Conservation (phyloP, 352 stramenopile species). For the Globisporangium paddicum region DNA sequence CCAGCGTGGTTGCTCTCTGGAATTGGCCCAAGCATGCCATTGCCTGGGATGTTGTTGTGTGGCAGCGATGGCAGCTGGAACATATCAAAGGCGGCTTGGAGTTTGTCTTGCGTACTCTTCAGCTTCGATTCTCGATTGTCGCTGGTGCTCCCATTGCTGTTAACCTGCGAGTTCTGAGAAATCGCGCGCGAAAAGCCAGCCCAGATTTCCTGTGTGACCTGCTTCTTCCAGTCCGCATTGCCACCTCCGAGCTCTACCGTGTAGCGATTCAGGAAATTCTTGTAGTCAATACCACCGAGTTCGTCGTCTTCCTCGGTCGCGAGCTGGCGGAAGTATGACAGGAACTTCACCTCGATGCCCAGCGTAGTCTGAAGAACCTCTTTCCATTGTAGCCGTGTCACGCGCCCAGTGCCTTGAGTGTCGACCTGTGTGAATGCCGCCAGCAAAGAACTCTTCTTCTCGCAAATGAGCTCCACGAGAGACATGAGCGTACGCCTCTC, state of each 20-base stretch:
- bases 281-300: conserved; percentile 49
- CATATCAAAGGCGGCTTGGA: conserved; percentile 66
- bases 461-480: conserved; percentile 71
- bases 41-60: background rate
- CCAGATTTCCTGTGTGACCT: conserved; percentile 70
- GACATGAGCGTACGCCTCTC: conserved; percentile 77
- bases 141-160: conserved; percentile 5
- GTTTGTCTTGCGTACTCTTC: conserved; percentile 46
- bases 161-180: conserved; percentile 15
- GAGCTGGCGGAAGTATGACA: conserved; percentile 69
- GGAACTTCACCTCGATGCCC: conserved; percentile 57
- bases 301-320: conserved; percentile 36
- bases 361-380: conserved; percentile 46
- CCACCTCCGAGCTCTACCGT: conserved; percentile 53
- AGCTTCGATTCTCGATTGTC: conserved; percentile 36
- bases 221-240: conserved; percentile 61
- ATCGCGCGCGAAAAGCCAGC: conserved; percentile 61
- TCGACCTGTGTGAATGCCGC: conserved; percentile 48
- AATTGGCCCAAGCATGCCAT: background rate
- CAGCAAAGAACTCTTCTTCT: conserved; percentile 63
- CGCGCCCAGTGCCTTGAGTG: conserved; percentile 23
- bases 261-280: conserved; percentile 73
- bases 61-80: conserved; percentile 29
- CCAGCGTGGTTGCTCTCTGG: conserved; percentile 11
- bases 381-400: conserved; percentile 74